Evolutionary conservation across 2,329 filamentous ascomycete genomes (phyloP).

Genomic region (Fusarium citri): DNA sequence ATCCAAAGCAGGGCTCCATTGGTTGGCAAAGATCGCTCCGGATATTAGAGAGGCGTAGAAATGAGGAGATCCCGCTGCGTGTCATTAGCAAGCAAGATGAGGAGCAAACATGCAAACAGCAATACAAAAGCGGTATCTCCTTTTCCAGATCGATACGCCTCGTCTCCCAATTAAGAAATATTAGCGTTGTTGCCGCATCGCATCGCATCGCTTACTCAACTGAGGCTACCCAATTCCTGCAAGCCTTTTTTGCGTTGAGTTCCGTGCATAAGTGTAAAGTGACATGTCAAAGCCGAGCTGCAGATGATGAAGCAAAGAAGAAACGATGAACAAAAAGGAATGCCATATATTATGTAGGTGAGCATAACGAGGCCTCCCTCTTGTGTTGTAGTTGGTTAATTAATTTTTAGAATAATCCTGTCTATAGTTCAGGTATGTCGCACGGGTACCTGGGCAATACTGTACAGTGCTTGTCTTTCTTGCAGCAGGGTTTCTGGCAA

Average conservation of each 20-base stretch:
- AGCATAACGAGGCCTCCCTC: constrained; percentile 10
- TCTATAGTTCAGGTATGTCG: neutral
- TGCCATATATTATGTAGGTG: constrained; percentile 1
- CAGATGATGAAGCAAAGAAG: constrained; percentile 13
- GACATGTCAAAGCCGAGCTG: constrained; percentile 25
- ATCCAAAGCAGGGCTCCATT: constrained; percentile 1
- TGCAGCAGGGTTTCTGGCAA: neutral
- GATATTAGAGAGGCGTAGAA: constrained; percentile 15
- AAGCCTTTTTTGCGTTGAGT: constrained; percentile 24
- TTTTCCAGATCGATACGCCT: neutral
- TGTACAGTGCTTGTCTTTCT: constrained; percentile 10
- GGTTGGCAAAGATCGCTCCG: neutral
- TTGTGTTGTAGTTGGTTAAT: neutral
- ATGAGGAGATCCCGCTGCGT: constrained; percentile 3
- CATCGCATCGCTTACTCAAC: constrained; percentile 24
- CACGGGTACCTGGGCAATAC: constrained; percentile 1
- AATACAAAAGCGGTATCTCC: neutral
- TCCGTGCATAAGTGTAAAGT: constrained; percentile 17
- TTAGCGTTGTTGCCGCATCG: constrained; percentile 42
- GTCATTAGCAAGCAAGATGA: neutral
- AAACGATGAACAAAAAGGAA: constrained; percentile 1
- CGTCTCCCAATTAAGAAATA: neutral
- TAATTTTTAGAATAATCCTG: neutral
- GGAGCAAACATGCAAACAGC: constrained; percentile 7
- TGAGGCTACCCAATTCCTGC: constrained; percentile 8